These are phyloP conservation scores for Alternaria consortialis DNA, from an alignment of 2,329 filamentous ascomycete species.

Conservation along the genomic window DNA sequence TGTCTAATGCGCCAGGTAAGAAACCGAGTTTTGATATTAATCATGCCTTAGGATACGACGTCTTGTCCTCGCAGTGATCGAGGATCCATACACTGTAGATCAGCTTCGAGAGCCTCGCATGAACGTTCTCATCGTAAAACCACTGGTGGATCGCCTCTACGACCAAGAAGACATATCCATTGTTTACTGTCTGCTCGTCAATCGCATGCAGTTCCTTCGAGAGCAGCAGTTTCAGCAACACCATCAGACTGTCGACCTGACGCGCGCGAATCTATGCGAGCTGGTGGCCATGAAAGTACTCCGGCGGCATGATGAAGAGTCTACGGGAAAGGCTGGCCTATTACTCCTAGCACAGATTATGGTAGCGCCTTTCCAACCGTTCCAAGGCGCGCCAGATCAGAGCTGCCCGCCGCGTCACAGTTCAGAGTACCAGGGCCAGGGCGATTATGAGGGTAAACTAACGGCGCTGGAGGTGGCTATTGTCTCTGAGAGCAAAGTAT, in stretches of 20 bases:
- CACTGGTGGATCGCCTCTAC: conserved; percentile 84
- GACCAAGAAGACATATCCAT: conserved; percentile 81
- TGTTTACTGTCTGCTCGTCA: conserved; percentile 85
- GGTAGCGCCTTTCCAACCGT: conserved; percentile 84
- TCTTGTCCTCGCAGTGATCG: conserved; percentile 59
- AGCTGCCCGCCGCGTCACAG: conserved; percentile 65
- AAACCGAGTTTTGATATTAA: conserved; percentile 2
- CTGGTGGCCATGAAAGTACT: conserved; percentile 80
- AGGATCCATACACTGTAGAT: conserved; percentile 74
- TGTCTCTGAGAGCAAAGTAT: conserved; percentile 80
- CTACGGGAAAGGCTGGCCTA: conserved; percentile 74
- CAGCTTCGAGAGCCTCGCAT: conserved; percentile 83
- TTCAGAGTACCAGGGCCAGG: conserved; percentile 57
- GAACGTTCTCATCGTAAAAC: conserved; percentile 80
- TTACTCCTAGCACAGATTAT: conserved; percentile 80
- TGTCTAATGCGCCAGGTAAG: neutral
- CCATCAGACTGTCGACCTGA: conserved; percentile 82
- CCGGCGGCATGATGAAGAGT: conserved; percentile 80
- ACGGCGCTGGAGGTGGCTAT: conserved; percentile 86
- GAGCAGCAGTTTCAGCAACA: conserved; percentile 80
- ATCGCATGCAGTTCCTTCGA: conserved; percentile 79
- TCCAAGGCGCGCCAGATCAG: conserved; percentile 79
- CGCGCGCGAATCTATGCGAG: conserved; percentile 80
- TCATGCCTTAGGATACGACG: conserved; percentile 50
- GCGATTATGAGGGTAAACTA: conserved; percentile 67